Base-by-base conservation (phyloP, 129 eudicot genomes). In the Chrysanthemum seticuspe region DNA sequence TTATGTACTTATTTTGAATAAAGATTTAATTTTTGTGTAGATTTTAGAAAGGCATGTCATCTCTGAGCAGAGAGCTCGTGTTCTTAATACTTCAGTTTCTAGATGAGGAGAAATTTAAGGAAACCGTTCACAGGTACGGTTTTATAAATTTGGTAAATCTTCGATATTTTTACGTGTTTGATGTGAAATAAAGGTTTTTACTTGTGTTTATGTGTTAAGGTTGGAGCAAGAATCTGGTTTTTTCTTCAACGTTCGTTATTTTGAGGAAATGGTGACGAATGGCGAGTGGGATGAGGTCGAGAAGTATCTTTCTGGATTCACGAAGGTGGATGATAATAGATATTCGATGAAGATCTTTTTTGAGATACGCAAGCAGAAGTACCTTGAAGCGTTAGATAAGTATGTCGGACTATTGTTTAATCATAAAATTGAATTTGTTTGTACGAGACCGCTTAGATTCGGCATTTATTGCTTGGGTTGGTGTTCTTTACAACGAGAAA, bases 241-340 rank as follows among this genome's bases (percentile, higher is more conserved):
- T 59, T 85, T 13, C 78, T 85, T 85, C 60, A 85, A 82, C 40
- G 23, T 82, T 47, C 74, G 78, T 25, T 76, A 85, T 62, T 85
- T 85, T 70, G 90, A 85, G 54, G 87, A 85, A 68, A 63, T 61
- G 68, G 83, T 85, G 62, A 60, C 67, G 2, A 81, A 78, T 76
- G 90, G 90, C 2, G 82, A 82, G 7, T 85, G 83, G 87, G 90
- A 85, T 58, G 90, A 85, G 49, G 87, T 82, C 51, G 90, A 85
- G 74, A 85, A 79, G 13, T 79, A 79, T 66, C 74, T 79, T 21
- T 79, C 83, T 6, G 78, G 83, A n/a, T 79, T 73, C 40, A 79
- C 83, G 16, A 79, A 73, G 56, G 78, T 79, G 34, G 78, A 79
- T 36, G 83, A 79, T 66, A 79, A 79, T 29, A 49, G 74, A 67